phyloP scores from a whole-genome alignment of 2,329 filamentous ascomycete species.

The Xylariomycetidae sp. region DNA sequence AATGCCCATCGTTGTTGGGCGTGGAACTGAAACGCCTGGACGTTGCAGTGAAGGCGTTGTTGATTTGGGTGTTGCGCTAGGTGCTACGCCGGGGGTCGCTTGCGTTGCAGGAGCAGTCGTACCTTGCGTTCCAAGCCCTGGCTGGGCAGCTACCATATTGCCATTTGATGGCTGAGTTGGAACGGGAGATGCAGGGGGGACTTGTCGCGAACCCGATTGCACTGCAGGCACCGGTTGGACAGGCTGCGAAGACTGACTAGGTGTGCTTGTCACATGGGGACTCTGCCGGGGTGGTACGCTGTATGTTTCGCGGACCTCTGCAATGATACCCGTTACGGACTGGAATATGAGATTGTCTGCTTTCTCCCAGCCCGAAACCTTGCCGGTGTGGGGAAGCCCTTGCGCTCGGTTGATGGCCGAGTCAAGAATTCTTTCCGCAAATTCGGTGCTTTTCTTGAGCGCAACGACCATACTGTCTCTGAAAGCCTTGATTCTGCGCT shows the following conservation, averaged over 20 bases:
- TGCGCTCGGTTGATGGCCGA: constrained; percentile 28
- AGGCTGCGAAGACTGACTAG: constrained; percentile 7
- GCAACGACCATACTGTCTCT: constrained; percentile 26
- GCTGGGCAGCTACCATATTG: constrained; percentile 4
- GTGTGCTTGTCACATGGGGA: constrained; percentile 9
- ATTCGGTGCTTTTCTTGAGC: constrained; percentile 24
- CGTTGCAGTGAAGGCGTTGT: constrained; percentile 12
- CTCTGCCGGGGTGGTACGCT: constrained; percentile 13
- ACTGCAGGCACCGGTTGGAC: constrained; percentile 13
- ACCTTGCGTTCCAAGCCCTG: constrained; percentile 7
- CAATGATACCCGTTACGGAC: constrained; percentile 26
- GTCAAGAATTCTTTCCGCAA: constrained; percentile 27
- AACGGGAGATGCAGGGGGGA: constrained; percentile 19
- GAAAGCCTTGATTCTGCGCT: constrained; percentile 24
- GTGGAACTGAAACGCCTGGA: constrained; percentile 18
- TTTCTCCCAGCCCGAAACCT: constrained; percentile 25
- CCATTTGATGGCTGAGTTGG: constrained; percentile 13
- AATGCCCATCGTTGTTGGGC: constrained; percentile 18
- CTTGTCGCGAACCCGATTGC: constrained; percentile 12
- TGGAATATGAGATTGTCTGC: constrained; percentile 26
- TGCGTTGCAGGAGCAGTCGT: constrained; percentile 1
- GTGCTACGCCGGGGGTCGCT: constrained; percentile 3
- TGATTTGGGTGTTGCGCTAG: constrained; percentile 6
- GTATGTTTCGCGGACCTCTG: constrained; percentile 22
- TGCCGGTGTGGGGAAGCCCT: constrained; percentile 22